Evolutionary conservation across 2,329 filamentous ascomycete species (phyloP).

Genomic region (Microascus cirrosus): DNA sequence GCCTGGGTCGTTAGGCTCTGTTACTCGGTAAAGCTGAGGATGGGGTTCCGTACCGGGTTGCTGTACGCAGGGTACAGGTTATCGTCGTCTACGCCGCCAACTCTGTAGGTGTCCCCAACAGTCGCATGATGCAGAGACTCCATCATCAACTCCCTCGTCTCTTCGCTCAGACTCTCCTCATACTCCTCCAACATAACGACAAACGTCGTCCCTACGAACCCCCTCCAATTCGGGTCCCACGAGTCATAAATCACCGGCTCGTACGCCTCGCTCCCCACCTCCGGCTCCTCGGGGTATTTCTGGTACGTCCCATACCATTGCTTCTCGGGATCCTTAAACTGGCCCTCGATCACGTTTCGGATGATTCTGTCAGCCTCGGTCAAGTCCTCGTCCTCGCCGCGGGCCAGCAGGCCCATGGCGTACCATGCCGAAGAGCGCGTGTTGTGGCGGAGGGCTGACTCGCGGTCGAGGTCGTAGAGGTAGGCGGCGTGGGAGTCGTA

Average conservation of each 20-base stretch:
- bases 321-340: slow-evolving; percentile 37
- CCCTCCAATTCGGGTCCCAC: slow-evolving; percentile 56
- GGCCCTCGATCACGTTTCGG: slow-evolving; percentile 37
- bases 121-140: slow-evolving; percentile 42
- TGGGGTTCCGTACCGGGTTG: slow-evolving; percentile 29
- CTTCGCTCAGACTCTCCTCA: slow-evolving; percentile 26
- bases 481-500: slow-evolving; percentile 43
- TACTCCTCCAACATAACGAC: slow-evolving; percentile 51
- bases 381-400: slow-evolving; percentile 34
- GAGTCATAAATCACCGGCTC: slow-evolving; percentile 39
- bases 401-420: slow-evolving; percentile 42
- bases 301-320: slow-evolving; percentile 48
- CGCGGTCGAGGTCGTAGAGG: slow-evolving; percentile 34
- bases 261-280: slow-evolving; percentile 39
- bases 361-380: slow-evolving; percentile 41
- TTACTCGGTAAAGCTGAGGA: neutral
- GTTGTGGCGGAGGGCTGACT: slow-evolving; percentile 38
- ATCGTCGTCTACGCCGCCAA: slow-evolving; percentile 46
- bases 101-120: slow-evolving; percentile 48
- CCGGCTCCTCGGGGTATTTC: slow-evolving; percentile 43
- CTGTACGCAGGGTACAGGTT: slow-evolving; percentile 53
- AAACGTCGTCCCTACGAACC: slow-evolving; percentile 48
- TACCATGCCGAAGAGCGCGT: slow-evolving; percentile 49
- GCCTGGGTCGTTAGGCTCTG: slow-evolving; percentile 15
- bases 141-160: slow-evolving; percentile 31